Evolutionary conservation across 768 basidiomycete species (phyloP), one percentile per base, ranked within the genome.

Genomic region (Boletus reticulatus): DNA sequence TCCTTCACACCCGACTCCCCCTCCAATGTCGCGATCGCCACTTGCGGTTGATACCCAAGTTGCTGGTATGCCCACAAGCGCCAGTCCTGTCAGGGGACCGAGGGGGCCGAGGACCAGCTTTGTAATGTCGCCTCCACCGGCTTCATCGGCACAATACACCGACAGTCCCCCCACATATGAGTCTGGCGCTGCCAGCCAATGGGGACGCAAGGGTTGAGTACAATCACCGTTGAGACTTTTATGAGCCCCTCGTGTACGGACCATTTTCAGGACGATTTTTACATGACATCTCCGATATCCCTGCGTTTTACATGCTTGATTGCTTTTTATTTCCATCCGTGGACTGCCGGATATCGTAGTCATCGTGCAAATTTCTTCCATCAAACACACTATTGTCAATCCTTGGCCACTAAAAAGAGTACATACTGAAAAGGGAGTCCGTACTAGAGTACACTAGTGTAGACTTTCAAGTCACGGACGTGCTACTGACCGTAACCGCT

Each of bases 111-210:
- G 73, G 36, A 64, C 61, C 43, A 60, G 41, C 31, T 57, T 59
- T 4, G 51, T 63, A 11, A 65, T 64, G 60, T 53, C 64, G 8
- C 70, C 71, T 52, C 63, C 68, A 45, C 22, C 56, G 14, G 17
- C 46, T 39, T 48, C 56, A 32, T 42, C 50, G 13, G 43, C n/a
- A 32, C 52, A 50, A 31, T 73, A 77, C 46, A 71, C 80, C 16
- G 88, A 89, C 17, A 76, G 72, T 36, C 89, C 89, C 14, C 88
- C 89, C 29, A 75, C 72, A 49, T 91, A 91, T 64, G 88, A 90
- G 27, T 74, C 81, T 20, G 75, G 75, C 52, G 62, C 76, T 29
- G 72, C 78, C 43, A 83, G 81, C 20, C 76, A 77, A 50, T 86
- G 84, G 85, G 80, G 79, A 47, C 77, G 76, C 62, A 78, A 64